Percentiles rank a stretch among this genome's conserved stretches.
These are phyloP conservation scores for Puccinellia tenuiflora DNA, from an alignment of 176 grass and related monocot genomes.

Conservation along the genomic window DNA sequence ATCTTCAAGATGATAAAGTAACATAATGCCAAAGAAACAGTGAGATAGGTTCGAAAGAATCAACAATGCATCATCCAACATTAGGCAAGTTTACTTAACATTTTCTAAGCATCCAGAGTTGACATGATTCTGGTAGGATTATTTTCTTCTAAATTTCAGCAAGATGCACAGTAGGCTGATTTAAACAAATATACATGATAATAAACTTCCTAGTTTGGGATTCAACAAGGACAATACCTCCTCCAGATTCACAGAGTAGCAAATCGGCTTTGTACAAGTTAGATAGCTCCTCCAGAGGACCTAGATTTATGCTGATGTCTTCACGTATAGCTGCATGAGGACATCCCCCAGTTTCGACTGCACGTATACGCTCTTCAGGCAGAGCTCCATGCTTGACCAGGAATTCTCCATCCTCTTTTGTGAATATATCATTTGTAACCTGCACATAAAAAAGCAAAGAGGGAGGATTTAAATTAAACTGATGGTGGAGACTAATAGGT, in stretches of 20 bases:
- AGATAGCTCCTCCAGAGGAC: slow-evolving; percentile 86
- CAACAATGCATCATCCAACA: background rate
- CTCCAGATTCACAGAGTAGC: slow-evolving; percentile 98
- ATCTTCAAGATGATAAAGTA: background rate
- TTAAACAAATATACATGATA: background rate
- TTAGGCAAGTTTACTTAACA: background rate
- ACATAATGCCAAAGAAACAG: background rate
- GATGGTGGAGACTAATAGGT: background rate
- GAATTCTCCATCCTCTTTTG: slow-evolving; percentile 97
- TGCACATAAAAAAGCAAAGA: slow-evolving; percentile 26
- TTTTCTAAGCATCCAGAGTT: background rate
- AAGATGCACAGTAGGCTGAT: background rate
- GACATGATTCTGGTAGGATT: background rate
- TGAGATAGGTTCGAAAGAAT: background rate
- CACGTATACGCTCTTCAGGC: slow-evolving; percentile 76
- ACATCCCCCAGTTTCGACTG: slow-evolving; percentile 90
- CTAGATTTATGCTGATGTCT: slow-evolving; percentile 97
- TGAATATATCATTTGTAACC: slow-evolving; percentile 99
- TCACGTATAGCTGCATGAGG: slow-evolving; percentile 93
- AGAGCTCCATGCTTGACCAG: slow-evolving; percentile 90
- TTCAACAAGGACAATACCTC: slow-evolving; percentile 55
- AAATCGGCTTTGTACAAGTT: slow-evolving; percentile 83
- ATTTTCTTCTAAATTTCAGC: background rate
- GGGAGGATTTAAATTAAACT: background rate
- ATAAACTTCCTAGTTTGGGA: background rate